Evolutionary conservation across 106 monocot species (phyloP), one percentile per base, ranked within the genome.

Genomic region (Alisma plantagoaquatica): DNA sequence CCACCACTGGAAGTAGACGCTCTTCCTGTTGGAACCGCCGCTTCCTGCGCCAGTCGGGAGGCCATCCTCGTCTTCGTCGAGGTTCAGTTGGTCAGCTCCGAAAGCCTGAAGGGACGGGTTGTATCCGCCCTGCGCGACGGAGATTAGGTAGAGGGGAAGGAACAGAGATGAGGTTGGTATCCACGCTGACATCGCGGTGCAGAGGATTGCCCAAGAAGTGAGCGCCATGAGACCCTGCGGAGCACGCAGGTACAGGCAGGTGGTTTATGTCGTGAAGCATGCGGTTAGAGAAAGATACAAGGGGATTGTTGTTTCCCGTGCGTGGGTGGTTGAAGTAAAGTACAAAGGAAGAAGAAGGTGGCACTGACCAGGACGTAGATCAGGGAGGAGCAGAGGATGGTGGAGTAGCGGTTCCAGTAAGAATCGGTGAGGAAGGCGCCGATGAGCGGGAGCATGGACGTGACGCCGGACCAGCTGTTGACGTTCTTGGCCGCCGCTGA

Each of bases 41-140:
- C 21, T 24, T 25, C 73, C 77, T n/a, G n/a, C n/a, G n/a, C n/a
- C n/a, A n/a, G n/a, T n/a, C n/a, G n/a, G n/a, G n/a, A n/a, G n/a
- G n/a, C n/a, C n/a, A n/a, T n/a, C n/a, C n/a, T n/a, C 21, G 16
- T 66, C 66, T 3, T 80, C 82, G 0, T 62, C 82, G 1, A 70
- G 41, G 31, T 74, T 67, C 35, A 89, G 33, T 46, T 96, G 96
- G 43, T 96, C 96, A 0, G 89, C 96, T 27, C 89, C 96, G 23
- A 96, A 96, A n/a, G 96, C 96, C 81, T 96, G 96, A 27, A 96
- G 28, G 3, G 96, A 78, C 33, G 96, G 84, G 49, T 89, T 96
- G 70, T 96, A 89, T 14, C 88, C 84, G 10, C 80, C 84, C 51
- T 81, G 96, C 15, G 84, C 89, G 6, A 80, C 26, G 12, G 96